Conservation (phyloP, 495 filamentous ascomycete species). For the Penicillium verhagenii region DNA sequence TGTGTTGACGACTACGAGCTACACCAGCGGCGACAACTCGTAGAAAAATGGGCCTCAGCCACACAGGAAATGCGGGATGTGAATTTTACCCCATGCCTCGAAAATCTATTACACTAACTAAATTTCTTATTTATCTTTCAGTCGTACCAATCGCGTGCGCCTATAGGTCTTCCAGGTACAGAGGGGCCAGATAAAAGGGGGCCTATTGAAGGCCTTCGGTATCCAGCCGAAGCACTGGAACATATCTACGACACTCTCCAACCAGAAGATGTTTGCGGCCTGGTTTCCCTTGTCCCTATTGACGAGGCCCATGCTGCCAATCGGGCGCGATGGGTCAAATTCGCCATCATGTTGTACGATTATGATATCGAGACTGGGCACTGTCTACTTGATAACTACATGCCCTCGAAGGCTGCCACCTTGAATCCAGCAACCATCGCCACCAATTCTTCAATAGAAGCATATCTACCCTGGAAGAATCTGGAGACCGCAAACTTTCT, state of each 20-base stretch:
- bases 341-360: slow-evolving; percentile 4
- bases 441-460: not conserved
- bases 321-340: slow-evolving; percentile 6
- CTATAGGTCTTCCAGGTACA: slow-evolving; percentile 5
- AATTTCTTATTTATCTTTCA: not conserved
- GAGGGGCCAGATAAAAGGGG: no score
- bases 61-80: slow-evolving; percentile 6
- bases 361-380: slow-evolving; percentile 7
- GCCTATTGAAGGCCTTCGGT: slow-evolving; percentile 6
- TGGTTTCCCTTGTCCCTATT: slow-evolving; percentile 1
- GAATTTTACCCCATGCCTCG: not conserved
- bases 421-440: slow-evolving; percentile 4
- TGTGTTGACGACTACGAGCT: not conserved
- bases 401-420: not conserved
- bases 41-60: slow-evolving; percentile 5
- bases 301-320: slow-evolving; percentile 1
- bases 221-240: slow-evolving; percentile 6
- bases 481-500: not conserved
- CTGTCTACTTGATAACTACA: not conserved
- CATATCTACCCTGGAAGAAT: not conserved
- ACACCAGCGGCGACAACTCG: not conserved
- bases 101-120: slow-evolving; percentile 1
- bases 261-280: not conserved
- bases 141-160: slow-evolving; percentile 4
- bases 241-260: slow-evolving; percentile 2